Evolutionary conservation across 257 asterid species (phyloP).

Genomic region (Gentiana straminea): DNA sequence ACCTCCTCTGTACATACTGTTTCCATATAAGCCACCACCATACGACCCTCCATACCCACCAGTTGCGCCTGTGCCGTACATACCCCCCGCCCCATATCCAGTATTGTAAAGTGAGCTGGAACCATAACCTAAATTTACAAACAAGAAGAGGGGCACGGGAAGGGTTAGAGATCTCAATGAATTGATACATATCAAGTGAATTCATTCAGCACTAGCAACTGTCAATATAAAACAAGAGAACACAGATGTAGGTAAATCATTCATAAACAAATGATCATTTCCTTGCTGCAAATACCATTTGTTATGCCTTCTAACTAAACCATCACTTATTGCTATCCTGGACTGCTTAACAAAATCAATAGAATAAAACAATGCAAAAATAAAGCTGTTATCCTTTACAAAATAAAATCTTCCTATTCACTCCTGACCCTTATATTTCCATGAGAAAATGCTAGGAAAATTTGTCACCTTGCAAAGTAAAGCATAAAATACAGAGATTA

Average conservation of each 20-base stretch:
- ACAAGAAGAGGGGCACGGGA: conserved; percentile 1
- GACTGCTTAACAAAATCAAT: too few species aligned
- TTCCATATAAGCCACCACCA: conserved; percentile 83
- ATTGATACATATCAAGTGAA: neutral
- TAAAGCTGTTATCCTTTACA: too few species aligned
- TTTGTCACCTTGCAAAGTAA: too few species aligned
- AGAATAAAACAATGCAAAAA: too few species aligned
- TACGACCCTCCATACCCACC: conserved; percentile 58
- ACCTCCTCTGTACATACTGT: conserved; percentile 58
- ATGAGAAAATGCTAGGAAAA: too few species aligned
- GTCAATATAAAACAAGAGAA: neutral
- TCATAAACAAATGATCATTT: neutral
- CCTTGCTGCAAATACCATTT: neutral
- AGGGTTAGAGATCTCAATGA: neutral
- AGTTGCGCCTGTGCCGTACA: conserved; percentile 29
- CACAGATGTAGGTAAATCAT: too few species aligned
- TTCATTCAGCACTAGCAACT: neutral
- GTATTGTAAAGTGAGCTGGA: conserved; percentile 48
- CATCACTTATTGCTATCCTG: too few species aligned
- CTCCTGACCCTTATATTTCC: too few species aligned
- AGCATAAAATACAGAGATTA: too few species aligned
- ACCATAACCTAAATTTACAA: conserved; percentile 39
- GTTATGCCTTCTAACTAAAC: too few species aligned
- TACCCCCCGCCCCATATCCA: conserved; percentile 56
- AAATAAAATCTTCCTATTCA: too few species aligned